Base-by-base conservation (phyloP, 202 grass and related monocot genomes). In the Elaeis oleifera region DNA sequence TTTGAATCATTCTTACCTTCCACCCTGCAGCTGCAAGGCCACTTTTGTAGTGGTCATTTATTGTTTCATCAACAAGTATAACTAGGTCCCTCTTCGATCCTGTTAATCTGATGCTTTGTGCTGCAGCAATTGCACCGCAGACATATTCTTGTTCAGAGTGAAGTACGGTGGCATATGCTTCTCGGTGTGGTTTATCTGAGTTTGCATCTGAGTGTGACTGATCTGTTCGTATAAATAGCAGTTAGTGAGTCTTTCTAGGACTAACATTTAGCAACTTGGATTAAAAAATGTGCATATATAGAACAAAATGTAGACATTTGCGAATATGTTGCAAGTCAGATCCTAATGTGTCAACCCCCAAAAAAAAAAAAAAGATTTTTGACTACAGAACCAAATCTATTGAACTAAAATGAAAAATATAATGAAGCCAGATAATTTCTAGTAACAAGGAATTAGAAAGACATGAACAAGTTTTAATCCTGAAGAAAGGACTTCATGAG, bases 91-190 rank as follows among this genome's bases (percentile, higher is more conserved):
- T 68, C 2, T 44, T 74, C 0, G 69, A 83, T 73, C 74, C 74
- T 64, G 74, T 66, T 68, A 77, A 68, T 49, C 62, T 68, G 55
- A 82, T 82, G 36, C 80, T 83, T 44, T 77, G 68, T 3, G 74
- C 74, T 20, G 58, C 68, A 67, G 80, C 67, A 31, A 82, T 82
- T 21, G 73, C 79, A 0, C 73, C 68, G 20, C 73, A 82, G 19
- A 82, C 73, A 53, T 82, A 82, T 27, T 61, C 51, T 51, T 63
- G 23, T 59, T 75, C 71, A 8, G 78, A 81, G 67, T 81, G 78
- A 39, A 71, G 78, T 26, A 75, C 75, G 54, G 71, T 81, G 13
- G 71, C 78, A 59, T 75, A 81, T 19, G 78, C 78, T 58, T 69
- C 65, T 60, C 78, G 71, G n/a, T 11, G 59, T 11, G 51, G 53